phyloP scores from a whole-genome alignment of 441 rosid genomes.

The Arabidopsis lyrata region DNA sequence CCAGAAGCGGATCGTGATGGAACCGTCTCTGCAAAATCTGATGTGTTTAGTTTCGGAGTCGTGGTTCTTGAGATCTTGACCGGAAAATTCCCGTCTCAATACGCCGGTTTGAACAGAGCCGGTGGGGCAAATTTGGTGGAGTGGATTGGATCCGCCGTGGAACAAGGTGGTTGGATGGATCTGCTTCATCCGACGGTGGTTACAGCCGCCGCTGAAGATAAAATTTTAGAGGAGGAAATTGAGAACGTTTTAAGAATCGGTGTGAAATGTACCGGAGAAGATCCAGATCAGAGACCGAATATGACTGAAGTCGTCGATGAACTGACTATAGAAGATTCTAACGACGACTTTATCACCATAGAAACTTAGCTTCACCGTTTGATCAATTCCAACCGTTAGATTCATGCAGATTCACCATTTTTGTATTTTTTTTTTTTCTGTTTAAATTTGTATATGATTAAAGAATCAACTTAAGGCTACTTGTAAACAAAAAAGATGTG shows the following conservation, averaged over 20 bases:
- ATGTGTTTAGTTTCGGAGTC: slow-evolving; percentile 78
- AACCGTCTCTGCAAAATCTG: slow-evolving; percentile 59
- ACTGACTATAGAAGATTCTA: slow-evolving; percentile 35
- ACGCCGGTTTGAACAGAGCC: slow-evolving; percentile 51
- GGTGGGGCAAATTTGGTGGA: slow-evolving; percentile 66
- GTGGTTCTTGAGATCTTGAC: slow-evolving; percentile 78
- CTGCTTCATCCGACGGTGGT: slow-evolving; percentile 70
- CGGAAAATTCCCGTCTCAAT: slow-evolving; percentile 68
- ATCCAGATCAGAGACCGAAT: slow-evolving; percentile 55
- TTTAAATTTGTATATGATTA: slow-evolving; percentile 25
- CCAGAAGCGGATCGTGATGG: slow-evolving; percentile 58
- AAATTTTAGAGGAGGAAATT: slow-evolving; percentile 46
- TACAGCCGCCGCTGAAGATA: slow-evolving; percentile 34
- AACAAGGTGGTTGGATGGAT: slow-evolving; percentile 54
- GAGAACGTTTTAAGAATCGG: slow-evolving; percentile 61
- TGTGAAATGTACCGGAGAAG: slow-evolving; percentile 55
- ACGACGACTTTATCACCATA: slow-evolving; percentile 44
- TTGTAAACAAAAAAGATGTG: not conserved
- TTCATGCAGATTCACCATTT: slow-evolving; percentile 16
- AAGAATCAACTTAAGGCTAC: not conserved
- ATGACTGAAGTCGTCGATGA: slow-evolving; percentile 51
- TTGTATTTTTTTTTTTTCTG: not conserved
- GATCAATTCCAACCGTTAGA: slow-evolving; percentile 7
- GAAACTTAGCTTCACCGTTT: slow-evolving; percentile 31
- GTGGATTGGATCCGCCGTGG: slow-evolving; percentile 55